phyloP scores from a whole-genome alignment of 176 grass and related monocot genomes.

The Oryza meridionalis region DNA sequence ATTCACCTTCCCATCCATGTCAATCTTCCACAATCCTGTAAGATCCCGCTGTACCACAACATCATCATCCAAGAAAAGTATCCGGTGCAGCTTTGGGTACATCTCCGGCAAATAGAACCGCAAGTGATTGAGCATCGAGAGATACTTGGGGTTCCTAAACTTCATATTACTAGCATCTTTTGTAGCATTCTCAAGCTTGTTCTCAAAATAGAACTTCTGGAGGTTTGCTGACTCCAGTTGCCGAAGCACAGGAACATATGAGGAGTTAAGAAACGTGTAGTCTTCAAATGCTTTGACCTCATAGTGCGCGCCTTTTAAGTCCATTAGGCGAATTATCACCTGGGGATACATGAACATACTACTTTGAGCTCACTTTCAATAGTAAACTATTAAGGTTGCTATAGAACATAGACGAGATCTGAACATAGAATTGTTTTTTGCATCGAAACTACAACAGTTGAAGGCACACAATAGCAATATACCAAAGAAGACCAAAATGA shows the following conservation, averaged over 20 bases:
- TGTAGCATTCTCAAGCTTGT: slow-evolving; percentile 98
- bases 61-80: slow-evolving; percentile 98
- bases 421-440: neutral
- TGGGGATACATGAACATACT: slow-evolving; percentile 21
- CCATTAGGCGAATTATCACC: slow-evolving; percentile 83
- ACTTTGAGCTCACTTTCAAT: slow-evolving; percentile 1
- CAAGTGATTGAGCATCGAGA: slow-evolving; percentile 95
- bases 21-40: slow-evolving; percentile 90
- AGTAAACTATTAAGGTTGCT: slow-evolving; percentile 16
- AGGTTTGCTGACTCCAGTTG: slow-evolving; percentile 97
- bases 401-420: neutral
- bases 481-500: neutral
- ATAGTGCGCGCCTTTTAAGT: slow-evolving; percentile 83
- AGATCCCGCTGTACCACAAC: slow-evolving; percentile 92
- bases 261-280: slow-evolving; percentile 97
- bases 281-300: slow-evolving; percentile 93
- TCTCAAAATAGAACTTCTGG: slow-evolving; percentile 98
- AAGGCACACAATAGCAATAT: neutral
- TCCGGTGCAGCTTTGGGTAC: slow-evolving; percentile 85
- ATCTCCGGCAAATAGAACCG: slow-evolving; percentile 99
- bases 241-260: slow-evolving; percentile 92
- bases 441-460: slow-evolving; percentile 1
- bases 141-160: slow-evolving; percentile 97
- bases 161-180: slow-evolving; percentile 99
- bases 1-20: slow-evolving; percentile 99